Evolutionary conservation across 2,329 filamentous ascomycete species (phyloP).

Genomic region (Tolypocladium paradoxum): DNA sequence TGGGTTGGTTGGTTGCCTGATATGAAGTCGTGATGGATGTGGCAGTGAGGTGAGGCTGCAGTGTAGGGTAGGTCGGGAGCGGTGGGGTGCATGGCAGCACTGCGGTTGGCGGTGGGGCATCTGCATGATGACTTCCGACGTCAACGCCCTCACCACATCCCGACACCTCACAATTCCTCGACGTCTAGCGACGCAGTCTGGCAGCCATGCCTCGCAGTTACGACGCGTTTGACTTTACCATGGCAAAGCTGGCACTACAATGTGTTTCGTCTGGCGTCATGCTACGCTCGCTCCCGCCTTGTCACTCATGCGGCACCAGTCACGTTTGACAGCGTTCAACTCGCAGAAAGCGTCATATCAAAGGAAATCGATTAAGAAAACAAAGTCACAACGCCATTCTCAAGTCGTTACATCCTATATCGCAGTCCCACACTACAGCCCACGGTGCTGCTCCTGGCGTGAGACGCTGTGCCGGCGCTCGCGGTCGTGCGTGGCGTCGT

Average conservation of each 20-base stretch:
- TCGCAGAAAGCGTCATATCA: not conserved
- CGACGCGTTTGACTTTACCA: too few relatives aligned
- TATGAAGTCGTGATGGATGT: not conserved
- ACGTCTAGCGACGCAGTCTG: too few relatives aligned
- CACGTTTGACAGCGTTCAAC: too few relatives aligned
- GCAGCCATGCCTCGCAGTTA: too few relatives aligned
- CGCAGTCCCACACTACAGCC: constrained; percentile 23
- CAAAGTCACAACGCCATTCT: not conserved
- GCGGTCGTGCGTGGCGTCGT: constrained; percentile 30
- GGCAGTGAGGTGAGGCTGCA: not conserved
- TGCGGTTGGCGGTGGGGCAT: not conserved
- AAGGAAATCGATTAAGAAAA: not conserved
- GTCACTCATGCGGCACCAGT: too few relatives aligned
- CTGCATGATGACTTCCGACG: not conserved
- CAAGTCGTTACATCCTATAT: constrained; percentile 4
- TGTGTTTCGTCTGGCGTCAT: too few relatives aligned
- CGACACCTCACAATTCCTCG: too few relatives aligned
- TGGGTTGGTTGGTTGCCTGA: not conserved
- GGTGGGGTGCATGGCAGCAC: not conserved
- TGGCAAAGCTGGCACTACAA: too few relatives aligned
- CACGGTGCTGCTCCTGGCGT: constrained; percentile 36
- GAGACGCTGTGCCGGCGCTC: constrained; percentile 35
- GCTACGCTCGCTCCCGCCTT: too few relatives aligned
- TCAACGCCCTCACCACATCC: not conserved
- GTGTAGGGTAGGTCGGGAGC: not conserved